Percentiles rank a stretch among this genome's conserved stretches.
phyloP scores from a whole-genome alignment of 495 filamentous ascomycete genomes.

The Glarea lozoyensis region DNA sequence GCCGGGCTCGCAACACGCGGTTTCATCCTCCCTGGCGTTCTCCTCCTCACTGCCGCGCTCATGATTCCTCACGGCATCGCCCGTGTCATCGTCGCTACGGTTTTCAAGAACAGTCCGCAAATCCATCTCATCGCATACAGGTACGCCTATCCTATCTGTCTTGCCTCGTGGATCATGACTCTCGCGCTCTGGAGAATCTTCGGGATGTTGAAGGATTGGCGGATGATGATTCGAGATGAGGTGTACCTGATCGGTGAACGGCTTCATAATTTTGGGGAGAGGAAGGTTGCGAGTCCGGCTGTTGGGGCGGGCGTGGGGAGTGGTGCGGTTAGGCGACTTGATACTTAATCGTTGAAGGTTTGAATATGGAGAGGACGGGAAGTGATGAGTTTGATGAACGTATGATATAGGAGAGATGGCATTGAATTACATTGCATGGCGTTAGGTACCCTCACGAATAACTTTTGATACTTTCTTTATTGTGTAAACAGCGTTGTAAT shows the following conservation, averaged over 20 bases:
- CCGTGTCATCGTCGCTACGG: constrained; percentile 22
- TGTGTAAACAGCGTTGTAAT: no score
- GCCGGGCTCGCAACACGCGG: constrained; percentile 67
- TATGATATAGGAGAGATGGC: no score
- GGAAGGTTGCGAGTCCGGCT: constrained; percentile 7
- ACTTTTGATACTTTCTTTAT: no score
- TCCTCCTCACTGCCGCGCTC: constrained; percentile 51
- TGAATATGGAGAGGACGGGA: no score
- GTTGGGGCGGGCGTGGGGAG: neutral
- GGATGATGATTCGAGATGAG: constrained; percentile 78
- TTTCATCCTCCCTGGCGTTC: constrained; percentile 63
- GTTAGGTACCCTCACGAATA: no score
- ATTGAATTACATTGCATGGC: no score
- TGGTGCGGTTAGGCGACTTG: constrained; percentile 13
- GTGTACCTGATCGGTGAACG: constrained; percentile 93
- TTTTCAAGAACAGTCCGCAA: constrained; percentile 26
- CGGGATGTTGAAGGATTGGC: constrained; percentile 65
- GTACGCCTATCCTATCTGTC: constrained; percentile 53
- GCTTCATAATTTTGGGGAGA: constrained; percentile 33
- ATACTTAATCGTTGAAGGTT: no score
- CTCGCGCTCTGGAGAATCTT: constrained; percentile 43
- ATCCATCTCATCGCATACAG: constrained; percentile 54
- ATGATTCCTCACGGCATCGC: constrained; percentile 18
- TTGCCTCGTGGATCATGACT: constrained; percentile 15
- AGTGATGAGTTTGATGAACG: no score